Percentiles rank a stretch among this genome's conserved stretches.
Evolutionary conservation across 176 grass and related monocot genomes (phyloP).

Genomic region (Bromus sterilis): DNA sequence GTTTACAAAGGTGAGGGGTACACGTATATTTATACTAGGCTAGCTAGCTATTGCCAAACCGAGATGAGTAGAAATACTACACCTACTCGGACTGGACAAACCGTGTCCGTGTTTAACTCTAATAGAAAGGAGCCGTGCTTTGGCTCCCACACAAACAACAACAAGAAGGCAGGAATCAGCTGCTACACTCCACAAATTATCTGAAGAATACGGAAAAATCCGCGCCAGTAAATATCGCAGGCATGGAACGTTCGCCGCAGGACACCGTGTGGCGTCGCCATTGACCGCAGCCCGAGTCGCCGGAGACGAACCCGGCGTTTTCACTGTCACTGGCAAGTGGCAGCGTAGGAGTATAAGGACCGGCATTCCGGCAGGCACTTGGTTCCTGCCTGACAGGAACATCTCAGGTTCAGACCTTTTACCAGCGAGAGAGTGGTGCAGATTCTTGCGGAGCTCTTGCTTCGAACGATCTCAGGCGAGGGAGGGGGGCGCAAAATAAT

Average conservation of each 20-base stretch:
- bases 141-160: too few relatives aligned
- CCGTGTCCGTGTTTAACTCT: too few relatives aligned
- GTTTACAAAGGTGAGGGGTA: too few relatives aligned
- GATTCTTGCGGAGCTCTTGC: neutral
- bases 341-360: neutral
- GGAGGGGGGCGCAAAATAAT: neutral
- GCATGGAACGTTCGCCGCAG: neutral
- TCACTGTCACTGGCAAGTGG: slow-evolving; percentile 6
- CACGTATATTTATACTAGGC: too few relatives aligned
- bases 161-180: neutral
- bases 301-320: slow-evolving; percentile 4
- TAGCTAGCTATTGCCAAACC: too few relatives aligned
- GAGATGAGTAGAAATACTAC: too few relatives aligned
- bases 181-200: neutral
- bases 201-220: neutral
- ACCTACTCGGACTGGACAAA: too few relatives aligned
- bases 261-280: neutral
- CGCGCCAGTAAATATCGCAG: neutral
- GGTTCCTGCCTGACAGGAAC: neutral
- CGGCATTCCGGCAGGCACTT: slow-evolving; percentile 35
- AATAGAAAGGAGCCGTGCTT: too few relatives aligned
- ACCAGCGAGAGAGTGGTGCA: neutral
- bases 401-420: neutral
- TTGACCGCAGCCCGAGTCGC: neutral
- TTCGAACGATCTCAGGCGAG: neutral